A percentile compares a stretch with the other conserved stretches of the same genome.
phyloP scores from a whole-genome alignment of 139 green algal genomes.

The Closterium sp. region DNA sequence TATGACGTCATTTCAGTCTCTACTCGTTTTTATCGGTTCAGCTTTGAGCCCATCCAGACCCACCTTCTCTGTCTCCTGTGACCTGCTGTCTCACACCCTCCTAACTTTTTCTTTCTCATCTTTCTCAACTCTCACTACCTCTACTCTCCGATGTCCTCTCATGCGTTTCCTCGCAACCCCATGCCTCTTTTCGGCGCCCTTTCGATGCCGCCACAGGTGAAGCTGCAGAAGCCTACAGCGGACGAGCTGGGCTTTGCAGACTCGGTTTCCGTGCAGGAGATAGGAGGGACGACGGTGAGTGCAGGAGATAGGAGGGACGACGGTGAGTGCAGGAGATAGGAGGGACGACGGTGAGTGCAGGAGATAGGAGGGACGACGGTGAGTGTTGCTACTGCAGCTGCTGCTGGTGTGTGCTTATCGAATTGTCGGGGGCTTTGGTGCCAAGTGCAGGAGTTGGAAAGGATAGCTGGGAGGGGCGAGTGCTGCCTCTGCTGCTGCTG shows the following conservation, averaged over 20 bases:
- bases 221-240: constrained; percentile 32
- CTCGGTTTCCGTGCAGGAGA: constrained; percentile 66
- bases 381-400: constrained; percentile 77
- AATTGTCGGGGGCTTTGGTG: too few species aligned
- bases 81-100: neutral
- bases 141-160: neutral
- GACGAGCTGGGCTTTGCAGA: constrained; percentile 56
- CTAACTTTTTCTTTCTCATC: neutral
- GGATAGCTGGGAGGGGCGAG: too few species aligned
- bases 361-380: too few species aligned
- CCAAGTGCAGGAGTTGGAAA: too few species aligned
- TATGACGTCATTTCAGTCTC: too few species aligned
- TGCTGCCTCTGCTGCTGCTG: constrained; percentile 79
- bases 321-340: constrained; percentile 88
- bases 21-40: too few species aligned
- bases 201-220: constrained; percentile 25
- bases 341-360: constrained; percentile 26
- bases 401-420: neutral
- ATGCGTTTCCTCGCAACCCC: neutral
- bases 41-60: too few species aligned
- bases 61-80: too few species aligned
- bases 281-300: constrained; percentile 67
- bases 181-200: neutral
- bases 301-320: too few species aligned
- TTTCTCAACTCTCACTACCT: too few species aligned